Evolutionary conservation across 345 rosid species (phyloP), one percentile per base, ranked within the genome.

Genomic region (Melastoma malabathricum): DNA sequence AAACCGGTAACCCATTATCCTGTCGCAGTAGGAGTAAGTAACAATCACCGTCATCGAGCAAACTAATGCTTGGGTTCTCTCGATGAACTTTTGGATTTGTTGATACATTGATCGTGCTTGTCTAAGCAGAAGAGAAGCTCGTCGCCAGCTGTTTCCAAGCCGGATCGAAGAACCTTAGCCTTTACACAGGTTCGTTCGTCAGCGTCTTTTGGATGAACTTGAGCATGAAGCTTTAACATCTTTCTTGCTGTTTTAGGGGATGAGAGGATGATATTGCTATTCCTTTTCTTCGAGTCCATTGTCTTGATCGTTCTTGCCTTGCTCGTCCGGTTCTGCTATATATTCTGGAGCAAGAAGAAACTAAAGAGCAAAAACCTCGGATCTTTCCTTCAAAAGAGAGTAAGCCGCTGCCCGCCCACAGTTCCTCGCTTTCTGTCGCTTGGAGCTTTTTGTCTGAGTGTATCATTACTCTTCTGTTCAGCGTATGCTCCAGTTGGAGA

Each of bases 311-410:
- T 68, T 54, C 69, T 86, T 38, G 82, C 77, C 14, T 75, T 58
- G 47, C 72, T 78, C 5, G 83, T 86, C 53, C 66, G 83, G 56
- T 84, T 86, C 65, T 86, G 96, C 66, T 80, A 80, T 54, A 52
- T 74, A 57, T 90, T 90, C 57, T 86, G 98, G 98, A 77, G 66
- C 74, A 86, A 90, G 61, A 79, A 72, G 70, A 84, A 90, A 80
- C 77, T 86, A 16, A 81, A 71, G 57, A 74, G 67, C 45, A 77
- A 70, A 54, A 73, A 58, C 44, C 67, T 90, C 29, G 81, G 81
- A 66, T 66, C 46, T 48, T 90, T 90, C 60, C 68, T 90, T 7
- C 79, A 77, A 44, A 82, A 82, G 55, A 68, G 96, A 64, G 96
- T 90, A 63, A 68, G 78, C 18, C 25, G 18, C 34, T 3, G 16